phyloP scores from a whole-genome alignment of 345 rosid species.

The Salix suchowensis region DNA sequence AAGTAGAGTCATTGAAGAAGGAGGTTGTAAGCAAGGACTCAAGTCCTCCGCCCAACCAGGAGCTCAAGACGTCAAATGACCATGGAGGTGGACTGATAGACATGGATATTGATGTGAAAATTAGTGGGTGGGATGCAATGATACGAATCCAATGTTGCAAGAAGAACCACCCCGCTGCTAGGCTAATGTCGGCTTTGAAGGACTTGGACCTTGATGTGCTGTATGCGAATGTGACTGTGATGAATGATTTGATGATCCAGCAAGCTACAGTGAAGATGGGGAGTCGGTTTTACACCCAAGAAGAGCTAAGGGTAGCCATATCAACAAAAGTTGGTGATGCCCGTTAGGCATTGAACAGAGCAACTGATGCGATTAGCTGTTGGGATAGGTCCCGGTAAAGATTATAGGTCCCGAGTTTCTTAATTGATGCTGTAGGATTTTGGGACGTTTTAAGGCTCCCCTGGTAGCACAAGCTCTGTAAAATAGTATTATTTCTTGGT shows the following conservation, averaged over 20 bases:
- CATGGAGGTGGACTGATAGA: slow-evolving; percentile 40
- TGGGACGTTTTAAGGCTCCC: slow-evolving; percentile 47
- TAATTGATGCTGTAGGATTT: slow-evolving; percentile 13
- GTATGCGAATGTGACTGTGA: slow-evolving; percentile 80
- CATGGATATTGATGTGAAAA: slow-evolving; percentile 81
- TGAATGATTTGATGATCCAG: slow-evolving; percentile 91
- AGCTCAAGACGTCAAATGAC: slow-evolving; percentile 27
- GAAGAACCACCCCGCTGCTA: slow-evolving; percentile 87
- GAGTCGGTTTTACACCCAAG: slow-evolving; percentile 62
- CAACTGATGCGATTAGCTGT: not conserved
- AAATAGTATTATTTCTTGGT: slow-evolving; percentile 21
- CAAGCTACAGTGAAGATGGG: slow-evolving; percentile 97
- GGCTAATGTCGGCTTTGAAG: slow-evolving; percentile 74
- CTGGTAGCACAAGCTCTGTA: slow-evolving; percentile 31
- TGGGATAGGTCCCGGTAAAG: slow-evolving; percentile 17
- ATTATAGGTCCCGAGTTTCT: slow-evolving; percentile 2
- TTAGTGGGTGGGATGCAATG: slow-evolving; percentile 85
- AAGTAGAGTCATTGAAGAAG: slow-evolving; percentile 51
- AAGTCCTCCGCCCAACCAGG: slow-evolving; percentile 28
- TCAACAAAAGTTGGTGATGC: slow-evolving; percentile 56
- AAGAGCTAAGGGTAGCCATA: slow-evolving; percentile 66
- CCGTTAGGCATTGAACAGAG: not conserved
- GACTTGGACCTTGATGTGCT: slow-evolving; percentile 84
- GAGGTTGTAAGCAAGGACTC: slow-evolving; percentile 39
- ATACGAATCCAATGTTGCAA: slow-evolving; percentile 71